phyloP scores from a whole-genome alignment of 31 red algal species.

The Odonthalia washingtoniensis region DNA sequence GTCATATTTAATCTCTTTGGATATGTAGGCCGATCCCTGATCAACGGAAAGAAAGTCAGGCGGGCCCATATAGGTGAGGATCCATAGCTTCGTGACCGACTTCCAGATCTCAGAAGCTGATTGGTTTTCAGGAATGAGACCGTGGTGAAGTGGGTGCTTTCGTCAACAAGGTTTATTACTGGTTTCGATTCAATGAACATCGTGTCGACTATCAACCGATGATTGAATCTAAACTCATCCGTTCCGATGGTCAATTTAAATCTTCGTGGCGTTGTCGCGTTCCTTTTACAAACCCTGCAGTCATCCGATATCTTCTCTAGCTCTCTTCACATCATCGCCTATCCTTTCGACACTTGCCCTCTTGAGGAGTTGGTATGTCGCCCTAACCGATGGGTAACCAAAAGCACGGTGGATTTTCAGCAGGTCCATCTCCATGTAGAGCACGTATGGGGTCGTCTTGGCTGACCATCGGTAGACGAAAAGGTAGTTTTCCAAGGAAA shows the following conservation, averaged over 20 bases:
- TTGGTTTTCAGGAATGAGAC: not conserved
- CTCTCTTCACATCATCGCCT: not conserved
- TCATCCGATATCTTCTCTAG: slow-evolving; percentile 17
- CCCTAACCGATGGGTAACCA: not conserved
- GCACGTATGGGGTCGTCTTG: not conserved
- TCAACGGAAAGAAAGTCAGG: slow-evolving; percentile 27
- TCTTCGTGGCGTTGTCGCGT: slow-evolving; percentile 24
- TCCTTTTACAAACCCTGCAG: not conserved
- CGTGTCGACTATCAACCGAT: slow-evolving; percentile 27
- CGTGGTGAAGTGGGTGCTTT: slow-evolving; percentile 37
- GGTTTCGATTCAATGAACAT: slow-evolving; percentile 26
- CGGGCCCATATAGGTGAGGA: slow-evolving; percentile 17
- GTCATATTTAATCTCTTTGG: not conserved
- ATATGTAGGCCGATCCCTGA: slow-evolving; percentile 24
- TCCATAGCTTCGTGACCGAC: not conserved
- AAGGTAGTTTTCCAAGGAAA: slow-evolving; percentile 31
- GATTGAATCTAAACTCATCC: slow-evolving; percentile 35
- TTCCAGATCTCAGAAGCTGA: slow-evolving; percentile 18
- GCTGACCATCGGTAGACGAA: not conserved
- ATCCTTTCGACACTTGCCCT: slow-evolving; percentile 1
- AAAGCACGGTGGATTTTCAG: not conserved
- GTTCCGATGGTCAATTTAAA: slow-evolving; percentile 48
- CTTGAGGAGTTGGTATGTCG: not conserved
- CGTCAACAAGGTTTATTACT: slow-evolving; percentile 31
- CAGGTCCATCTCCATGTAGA: slow-evolving; percentile 9